phyloP scores from a whole-genome alignment of 495 filamentous ascomycete genomes.

The Neurospora sp. region DNA sequence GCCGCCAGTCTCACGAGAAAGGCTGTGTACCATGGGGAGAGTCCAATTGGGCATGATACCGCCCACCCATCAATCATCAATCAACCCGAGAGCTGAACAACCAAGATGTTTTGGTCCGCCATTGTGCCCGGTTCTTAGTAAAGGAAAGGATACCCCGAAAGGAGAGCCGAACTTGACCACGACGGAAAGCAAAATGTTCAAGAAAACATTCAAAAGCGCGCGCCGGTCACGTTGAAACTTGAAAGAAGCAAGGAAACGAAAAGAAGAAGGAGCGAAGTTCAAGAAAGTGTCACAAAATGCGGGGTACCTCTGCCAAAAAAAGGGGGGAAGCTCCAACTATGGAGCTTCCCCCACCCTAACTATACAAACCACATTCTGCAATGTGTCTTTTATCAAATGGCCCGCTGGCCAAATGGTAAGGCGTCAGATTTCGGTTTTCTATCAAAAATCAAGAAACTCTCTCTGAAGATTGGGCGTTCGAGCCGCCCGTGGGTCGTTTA shows the following conservation, averaged over 20 bases:
- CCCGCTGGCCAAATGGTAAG: conserved; percentile 19
- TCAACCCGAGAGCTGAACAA: neutral
- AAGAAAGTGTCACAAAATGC: neutral
- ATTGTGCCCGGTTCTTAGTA: neutral
- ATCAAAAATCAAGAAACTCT: neutral
- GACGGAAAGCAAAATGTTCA: neutral
- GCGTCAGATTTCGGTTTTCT: conserved; percentile 9
- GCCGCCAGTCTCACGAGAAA: neutral
- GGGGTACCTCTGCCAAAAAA: neutral
- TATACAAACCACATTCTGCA: neutral
- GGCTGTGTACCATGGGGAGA: neutral
- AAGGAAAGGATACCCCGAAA: neutral
- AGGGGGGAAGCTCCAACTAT: neutral
- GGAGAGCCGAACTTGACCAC: neutral
- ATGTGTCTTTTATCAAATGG: neutral
- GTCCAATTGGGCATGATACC: neutral
- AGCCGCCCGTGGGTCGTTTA: neutral
- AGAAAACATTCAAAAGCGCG: neutral
- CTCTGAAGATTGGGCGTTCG: neutral
- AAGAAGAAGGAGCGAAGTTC: neutral
- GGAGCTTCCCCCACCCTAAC: neutral
- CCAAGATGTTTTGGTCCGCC: neutral
- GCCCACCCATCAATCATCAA: neutral
- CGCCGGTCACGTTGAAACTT: neutral
- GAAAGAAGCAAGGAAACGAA: neutral